Percentiles rank a stretch among this genome's conserved stretches.
These are phyloP conservation scores for Thoreauomyces humboldtii DNA, from an alignment of 192 early-diverging fungal genomes.

Conservation along the genomic window DNA sequence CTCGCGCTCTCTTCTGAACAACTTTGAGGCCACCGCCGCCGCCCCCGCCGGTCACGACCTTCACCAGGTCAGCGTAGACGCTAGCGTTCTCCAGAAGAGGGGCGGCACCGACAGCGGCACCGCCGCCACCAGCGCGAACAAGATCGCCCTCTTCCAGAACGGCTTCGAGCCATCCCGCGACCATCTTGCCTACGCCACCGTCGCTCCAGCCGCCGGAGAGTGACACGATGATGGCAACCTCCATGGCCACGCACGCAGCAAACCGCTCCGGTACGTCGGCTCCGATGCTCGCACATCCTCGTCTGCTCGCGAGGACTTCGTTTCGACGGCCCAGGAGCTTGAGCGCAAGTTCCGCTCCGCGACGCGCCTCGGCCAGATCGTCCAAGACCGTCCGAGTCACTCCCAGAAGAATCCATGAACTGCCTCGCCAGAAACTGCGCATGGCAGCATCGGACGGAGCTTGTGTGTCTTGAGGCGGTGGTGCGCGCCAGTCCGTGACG, in stretches of 20 bases:
- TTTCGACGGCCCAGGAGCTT: slow-evolving; percentile 34
- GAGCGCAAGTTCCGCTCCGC: slow-evolving; percentile 24
- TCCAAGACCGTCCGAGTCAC: slow-evolving; percentile 76
- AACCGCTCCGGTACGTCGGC: slow-evolving; percentile 55
- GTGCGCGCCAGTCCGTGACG: slow-evolving; percentile 36
- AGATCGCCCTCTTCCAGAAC: slow-evolving; percentile 71
- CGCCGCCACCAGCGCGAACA: slow-evolving; percentile 43
- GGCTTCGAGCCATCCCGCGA: slow-evolving; percentile 64
- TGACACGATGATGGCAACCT: slow-evolving; percentile 69
- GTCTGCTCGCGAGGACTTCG: slow-evolving; percentile 27
- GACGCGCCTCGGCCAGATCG: slow-evolving; percentile 20
- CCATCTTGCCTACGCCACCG: slow-evolving; percentile 44
- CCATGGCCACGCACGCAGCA: slow-evolving; percentile 67
- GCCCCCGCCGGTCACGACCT: slow-evolving; percentile 9
- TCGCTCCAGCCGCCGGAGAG: slow-evolving; percentile 27
- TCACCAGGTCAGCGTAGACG: slow-evolving; percentile 64
- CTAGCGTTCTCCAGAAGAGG: slow-evolving; percentile 69
- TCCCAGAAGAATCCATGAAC: slow-evolving; percentile 54
- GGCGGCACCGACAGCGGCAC: slow-evolving; percentile 18
- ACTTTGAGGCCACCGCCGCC: slow-evolving; percentile 58
- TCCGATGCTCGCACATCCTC: neutral
- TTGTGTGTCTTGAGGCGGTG: neutral
- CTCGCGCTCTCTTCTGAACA: slow-evolving; percentile 76
- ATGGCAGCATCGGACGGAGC: slow-evolving; percentile 56
- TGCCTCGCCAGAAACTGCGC: slow-evolving; percentile 74